Evolutionary conservation across 2,329 filamentous ascomycete genomes (phyloP), one percentile per base, ranked within the genome.

Genomic region (Aspergillus felis): DNA sequence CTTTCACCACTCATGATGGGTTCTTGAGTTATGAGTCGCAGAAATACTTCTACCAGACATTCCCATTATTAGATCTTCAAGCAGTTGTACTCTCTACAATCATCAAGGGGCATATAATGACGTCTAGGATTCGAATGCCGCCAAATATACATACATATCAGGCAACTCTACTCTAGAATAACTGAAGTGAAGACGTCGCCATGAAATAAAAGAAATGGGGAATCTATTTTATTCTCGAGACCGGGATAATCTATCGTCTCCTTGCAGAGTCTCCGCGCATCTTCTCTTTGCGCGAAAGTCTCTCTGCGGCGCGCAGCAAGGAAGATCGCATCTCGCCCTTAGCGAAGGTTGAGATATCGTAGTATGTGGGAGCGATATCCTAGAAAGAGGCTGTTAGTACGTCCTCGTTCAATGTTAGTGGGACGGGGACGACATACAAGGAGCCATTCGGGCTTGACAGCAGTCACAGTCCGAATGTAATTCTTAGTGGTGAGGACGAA

Each of bases 401-500:
- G 56, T 17, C 22, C 20, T 57, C 25, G 10, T 48, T 41, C 17
- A 7, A 6, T 25, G 29, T 25, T 10, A 47, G 54, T 38, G 29
- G 27, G 49, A 28, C 68, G 54, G 55, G 50, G 20, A 42, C n/a
- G 55, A 78, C 88, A 77, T 82, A 92, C 90, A 76, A 97, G 73
- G 60, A 99, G 79, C 94, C 94, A 99, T 76, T 99, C 94, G 0
- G 93, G 90, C 72, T 90, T 89, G 55, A 99, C 88, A 29, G 90
- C 87, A 12, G 92, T 97, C 50, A 97, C 91, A 0, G 91, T 97
- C 57, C 95, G 86, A 67, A 99, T 93, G 74, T 97, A 99, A 78
- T 97, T 96, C 84, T 99, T 97, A 54, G 90, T 94, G 0, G 94
- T 99, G 56, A 99, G 84, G 12, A 99, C 94, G 70, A 97, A 99